Conservation (phyloP, 805 yeast species). For the Metschnikowia henanensis region DNA sequence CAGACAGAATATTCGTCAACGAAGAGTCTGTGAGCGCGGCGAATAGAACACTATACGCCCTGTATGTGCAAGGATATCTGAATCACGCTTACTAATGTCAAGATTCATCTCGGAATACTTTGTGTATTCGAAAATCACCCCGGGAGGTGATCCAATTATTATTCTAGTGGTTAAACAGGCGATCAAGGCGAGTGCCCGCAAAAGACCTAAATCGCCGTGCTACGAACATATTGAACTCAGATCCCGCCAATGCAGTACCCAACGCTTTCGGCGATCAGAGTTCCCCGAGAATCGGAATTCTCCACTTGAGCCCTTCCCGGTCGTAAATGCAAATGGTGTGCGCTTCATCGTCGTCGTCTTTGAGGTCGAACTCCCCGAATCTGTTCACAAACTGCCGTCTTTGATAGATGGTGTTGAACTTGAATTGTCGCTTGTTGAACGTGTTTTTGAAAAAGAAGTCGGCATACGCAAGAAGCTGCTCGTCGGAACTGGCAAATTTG, state of each 20-base stretch:
- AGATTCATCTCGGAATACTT: too few relatives aligned
- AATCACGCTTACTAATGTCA: too few relatives aligned
- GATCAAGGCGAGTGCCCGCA: too few relatives aligned
- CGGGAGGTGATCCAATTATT: too few relatives aligned
- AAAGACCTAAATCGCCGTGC: too few relatives aligned
- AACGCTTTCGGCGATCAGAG: too few relatives aligned
- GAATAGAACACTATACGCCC: slow-evolving; percentile 2
- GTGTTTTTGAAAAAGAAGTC: slow-evolving; percentile 34
- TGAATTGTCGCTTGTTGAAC: slow-evolving; percentile 32
- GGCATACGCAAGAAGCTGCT: slow-evolving; percentile 30
- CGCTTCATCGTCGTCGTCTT: slow-evolving; percentile 6
- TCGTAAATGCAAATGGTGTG: slow-evolving; percentile 32
- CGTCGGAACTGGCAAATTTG: slow-evolving; percentile 9
- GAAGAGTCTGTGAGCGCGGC: neutral
- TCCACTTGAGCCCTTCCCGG: slow-evolving; percentile 40
- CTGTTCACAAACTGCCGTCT: slow-evolving; percentile 41
- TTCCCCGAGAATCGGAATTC: slow-evolving; percentile 41
- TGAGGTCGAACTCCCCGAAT: slow-evolving; percentile 39
- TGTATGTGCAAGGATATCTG: slow-evolving; percentile 8
- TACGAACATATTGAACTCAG: too few relatives aligned
- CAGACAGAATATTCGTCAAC: neutral
- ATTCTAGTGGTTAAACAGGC: too few relatives aligned
- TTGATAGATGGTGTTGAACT: slow-evolving; percentile 43
- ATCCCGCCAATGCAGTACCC: too few relatives aligned
- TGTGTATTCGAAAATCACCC: too few relatives aligned